These are phyloP conservation scores for Neurospora sp. DNA, from an alignment of 495 filamentous ascomycete species.

Conservation along the genomic window DNA sequence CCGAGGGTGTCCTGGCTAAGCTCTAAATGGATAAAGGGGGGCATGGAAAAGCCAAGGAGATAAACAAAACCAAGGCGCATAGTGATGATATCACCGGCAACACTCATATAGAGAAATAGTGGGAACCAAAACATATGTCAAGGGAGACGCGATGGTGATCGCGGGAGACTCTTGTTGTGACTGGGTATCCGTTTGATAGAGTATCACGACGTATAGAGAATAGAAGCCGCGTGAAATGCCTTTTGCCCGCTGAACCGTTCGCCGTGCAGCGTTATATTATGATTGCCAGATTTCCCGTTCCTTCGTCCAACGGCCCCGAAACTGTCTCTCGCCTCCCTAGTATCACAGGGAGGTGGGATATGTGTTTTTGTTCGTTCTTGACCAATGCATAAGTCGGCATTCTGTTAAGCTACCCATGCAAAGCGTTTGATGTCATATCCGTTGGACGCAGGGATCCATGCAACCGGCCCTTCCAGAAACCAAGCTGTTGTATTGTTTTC, in stretches of 20 bases:
- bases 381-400: conserved; percentile 25
- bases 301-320: not conserved
- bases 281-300: not conserved
- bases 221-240: not conserved
- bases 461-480: conserved; percentile 21
- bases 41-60: not conserved
- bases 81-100: not conserved
- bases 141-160: not conserved
- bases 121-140: not conserved
- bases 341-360: not conserved
- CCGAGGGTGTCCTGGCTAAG: conserved; percentile 61
- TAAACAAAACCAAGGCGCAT: not conserved
- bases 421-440: conserved; percentile 11
- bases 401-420: conserved; percentile 28
- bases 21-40: conserved; percentile 33
- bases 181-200: not conserved
- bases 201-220: not conserved
- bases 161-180: not conserved
- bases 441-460: conserved; percentile 20
- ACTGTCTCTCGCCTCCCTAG: not conserved
- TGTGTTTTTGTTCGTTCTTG: conserved; percentile 1
- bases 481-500: conserved; percentile 17
- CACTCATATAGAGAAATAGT: not conserved
- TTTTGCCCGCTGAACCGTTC: not conserved
- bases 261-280: not conserved